A percentile compares a stretch with the other conserved stretches of the same genome.
Conservation (phyloP, 768 basidiomycete genomes). For the Sarcomyxa edulis region DNA sequence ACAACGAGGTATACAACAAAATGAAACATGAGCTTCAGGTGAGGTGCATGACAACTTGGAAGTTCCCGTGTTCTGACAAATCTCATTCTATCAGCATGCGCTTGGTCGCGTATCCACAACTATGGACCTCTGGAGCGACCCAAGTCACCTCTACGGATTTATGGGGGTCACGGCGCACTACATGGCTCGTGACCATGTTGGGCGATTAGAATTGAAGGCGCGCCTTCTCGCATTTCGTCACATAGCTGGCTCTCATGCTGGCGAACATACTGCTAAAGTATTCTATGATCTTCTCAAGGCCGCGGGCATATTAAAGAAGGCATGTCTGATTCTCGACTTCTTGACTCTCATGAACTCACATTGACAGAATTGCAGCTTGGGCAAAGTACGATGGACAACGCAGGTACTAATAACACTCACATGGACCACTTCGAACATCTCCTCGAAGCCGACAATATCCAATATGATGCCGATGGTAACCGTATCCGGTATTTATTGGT, state of each 20-base stretch:
- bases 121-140: constrained; percentile 27
- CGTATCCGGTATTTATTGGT: constrained; percentile 12
- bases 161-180: constrained; percentile 30
- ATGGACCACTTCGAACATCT: constrained; percentile 18
- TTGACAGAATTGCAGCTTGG: constrained; percentile 14
- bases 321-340: constrained; percentile 7
- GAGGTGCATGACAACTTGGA: too few species aligned
- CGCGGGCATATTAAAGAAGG: constrained; percentile 14
- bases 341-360: background rate
- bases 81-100: constrained; percentile 14
- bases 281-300: constrained; percentile 20
- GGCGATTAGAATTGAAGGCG: constrained; percentile 15
- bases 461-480: constrained; percentile 17
- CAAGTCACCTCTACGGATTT: constrained; percentile 16
- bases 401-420: constrained; percentile 27
- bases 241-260: constrained; percentile 24
- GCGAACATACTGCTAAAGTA: constrained; percentile 18
- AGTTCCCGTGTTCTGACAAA: constrained; percentile 8
- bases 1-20: constrained; percentile 13
- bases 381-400: constrained; percentile 28
- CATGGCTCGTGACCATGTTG: constrained; percentile 10
- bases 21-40: constrained; percentile 20
- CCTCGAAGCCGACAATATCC: constrained; percentile 3
- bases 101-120: constrained; percentile 26
- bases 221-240: constrained; percentile 24